Percentiles rank a stretch among this genome's conserved stretches.
Evolutionary conservation across 1,284 basidiomycete species (phyloP).

Genomic region (Ustilago trichophora): DNA sequence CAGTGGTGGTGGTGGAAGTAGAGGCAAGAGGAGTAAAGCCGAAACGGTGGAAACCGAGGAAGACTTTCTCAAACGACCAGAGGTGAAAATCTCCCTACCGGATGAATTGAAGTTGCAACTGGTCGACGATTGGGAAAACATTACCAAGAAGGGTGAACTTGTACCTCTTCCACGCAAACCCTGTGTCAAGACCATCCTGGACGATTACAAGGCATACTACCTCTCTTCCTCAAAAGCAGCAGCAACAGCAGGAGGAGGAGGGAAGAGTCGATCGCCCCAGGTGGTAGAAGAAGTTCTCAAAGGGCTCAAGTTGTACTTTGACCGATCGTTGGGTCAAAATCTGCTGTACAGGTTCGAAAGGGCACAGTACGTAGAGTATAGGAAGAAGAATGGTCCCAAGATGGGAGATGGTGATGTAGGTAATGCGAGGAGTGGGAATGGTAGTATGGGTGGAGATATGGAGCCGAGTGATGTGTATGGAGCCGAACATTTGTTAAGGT

Average conservation of each 20-base stretch:
- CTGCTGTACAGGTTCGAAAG: constrained; percentile 94
- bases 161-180: constrained; percentile 85
- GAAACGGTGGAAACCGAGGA: constrained; percentile 67
- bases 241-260: too few species aligned
- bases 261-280: constrained; percentile 70
- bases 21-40: constrained; percentile 30
- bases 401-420: constrained; percentile 49
- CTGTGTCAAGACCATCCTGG: constrained; percentile 79
- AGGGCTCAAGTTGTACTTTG: constrained; percentile 93
- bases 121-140: constrained; percentile 97
- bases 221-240: constrained; percentile 10
- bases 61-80: constrained; percentile 76
- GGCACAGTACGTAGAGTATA: constrained; percentile 85
- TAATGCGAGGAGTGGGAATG: constrained; percentile 68
- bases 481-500: constrained; percentile 88
- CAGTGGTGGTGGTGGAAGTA: too few species aligned
- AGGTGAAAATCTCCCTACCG: constrained; percentile 89
- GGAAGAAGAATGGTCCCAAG: constrained; percentile 75
- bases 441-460: constrained; percentile 67
- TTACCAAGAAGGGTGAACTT: constrained; percentile 90
- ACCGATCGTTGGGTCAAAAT: constrained; percentile 86
- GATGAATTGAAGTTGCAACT: constrained; percentile 87
- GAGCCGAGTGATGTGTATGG: constrained; percentile 93
- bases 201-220: constrained; percentile 73
- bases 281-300: constrained; percentile 81